Evolutionary conservation across 2,329 filamentous ascomycete species (phyloP).

Genomic region (Neonectria ditissima): DNA sequence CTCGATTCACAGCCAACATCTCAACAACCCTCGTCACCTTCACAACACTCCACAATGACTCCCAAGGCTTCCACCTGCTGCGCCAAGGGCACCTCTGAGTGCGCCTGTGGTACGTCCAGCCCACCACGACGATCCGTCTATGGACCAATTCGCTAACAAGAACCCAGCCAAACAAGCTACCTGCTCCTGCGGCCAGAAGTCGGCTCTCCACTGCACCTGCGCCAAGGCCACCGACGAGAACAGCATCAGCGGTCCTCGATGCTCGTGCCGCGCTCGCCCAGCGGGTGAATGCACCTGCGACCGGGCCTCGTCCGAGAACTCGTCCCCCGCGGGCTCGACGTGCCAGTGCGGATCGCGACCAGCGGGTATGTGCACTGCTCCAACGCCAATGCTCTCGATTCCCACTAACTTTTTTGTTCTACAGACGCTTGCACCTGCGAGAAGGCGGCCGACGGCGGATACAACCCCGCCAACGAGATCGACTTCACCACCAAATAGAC

Average conservation of each 20-base stretch:
- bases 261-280: conserved; percentile 85
- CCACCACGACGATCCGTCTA: neutral
- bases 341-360: conserved; percentile 84
- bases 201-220: conserved; percentile 88
- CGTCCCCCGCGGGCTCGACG: conserved; percentile 66
- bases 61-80: conserved; percentile 64
- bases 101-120: conserved; percentile 66
- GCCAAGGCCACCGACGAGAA: conserved; percentile 83
- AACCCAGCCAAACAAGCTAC: conserved; percentile 70
- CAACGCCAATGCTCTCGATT: neutral
- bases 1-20: neutral
- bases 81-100: conserved; percentile 63
- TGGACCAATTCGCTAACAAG: conserved; percentile 15
- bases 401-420: conserved; percentile 31
- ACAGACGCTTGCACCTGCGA: conserved; percentile 84
- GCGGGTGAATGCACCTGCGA: conserved; percentile 87
- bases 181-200: conserved; percentile 92
- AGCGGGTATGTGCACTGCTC: conserved; percentile 63
- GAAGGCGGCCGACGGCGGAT: conserved; percentile 72
- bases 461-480: conserved; percentile 76
- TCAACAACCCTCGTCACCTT: conserved; percentile 12
- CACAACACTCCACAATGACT: conserved; percentile 50
- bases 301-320: conserved; percentile 77
- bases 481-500: conserved; percentile 80
- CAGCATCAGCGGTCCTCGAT: conserved; percentile 75